Conservation (phyloP, 2,329 filamentous ascomycete genomes). For the Claviceps purpurea region DNA sequence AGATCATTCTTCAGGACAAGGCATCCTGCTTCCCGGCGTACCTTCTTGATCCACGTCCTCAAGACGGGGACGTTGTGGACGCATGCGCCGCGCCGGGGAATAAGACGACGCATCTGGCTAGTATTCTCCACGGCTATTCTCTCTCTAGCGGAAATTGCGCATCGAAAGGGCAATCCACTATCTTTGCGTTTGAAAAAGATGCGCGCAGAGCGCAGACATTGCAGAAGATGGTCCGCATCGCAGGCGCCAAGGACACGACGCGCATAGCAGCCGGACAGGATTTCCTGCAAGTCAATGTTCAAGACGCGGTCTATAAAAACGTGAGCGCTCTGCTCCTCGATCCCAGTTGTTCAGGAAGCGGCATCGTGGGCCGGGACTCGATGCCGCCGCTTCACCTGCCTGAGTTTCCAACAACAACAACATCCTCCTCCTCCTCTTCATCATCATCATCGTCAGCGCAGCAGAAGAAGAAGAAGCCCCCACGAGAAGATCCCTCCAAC, state of each 20-base stretch:
- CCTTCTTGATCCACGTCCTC: constrained; percentile 54
- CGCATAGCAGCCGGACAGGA: constrained; percentile 62
- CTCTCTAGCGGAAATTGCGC: constrained; percentile 6
- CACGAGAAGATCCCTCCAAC: constrained; percentile 4
- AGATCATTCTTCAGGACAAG: constrained; percentile 88
- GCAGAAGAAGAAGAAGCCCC: constrained; percentile 7
- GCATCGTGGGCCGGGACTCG: constrained; percentile 81
- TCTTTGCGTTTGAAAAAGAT: constrained; percentile 76
- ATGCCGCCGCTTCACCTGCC: constrained; percentile 54
- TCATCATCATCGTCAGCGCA: neutral
- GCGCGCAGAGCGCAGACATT: constrained; percentile 57
- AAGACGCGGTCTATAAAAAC: constrained; percentile 43
- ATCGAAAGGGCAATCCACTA: constrained; percentile 14
- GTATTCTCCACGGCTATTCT: constrained; percentile 43
- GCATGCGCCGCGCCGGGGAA: constrained; percentile 92
- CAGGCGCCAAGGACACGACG: constrained; percentile 55
- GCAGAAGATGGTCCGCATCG: constrained; percentile 69
- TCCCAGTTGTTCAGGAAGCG: constrained; percentile 89
- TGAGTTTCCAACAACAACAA: constrained; percentile 8
- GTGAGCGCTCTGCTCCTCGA: constrained; percentile 79
- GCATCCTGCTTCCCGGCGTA: constrained; percentile 95
- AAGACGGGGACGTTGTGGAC: constrained; percentile 72
- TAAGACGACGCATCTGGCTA: constrained; percentile 88
- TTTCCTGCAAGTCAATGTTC: constrained; percentile 64
- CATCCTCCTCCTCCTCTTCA: too few relatives aligned